Conservation (phyloP, 495 filamentous ascomycete species). For the Hypoxylon perforatum region DNA sequence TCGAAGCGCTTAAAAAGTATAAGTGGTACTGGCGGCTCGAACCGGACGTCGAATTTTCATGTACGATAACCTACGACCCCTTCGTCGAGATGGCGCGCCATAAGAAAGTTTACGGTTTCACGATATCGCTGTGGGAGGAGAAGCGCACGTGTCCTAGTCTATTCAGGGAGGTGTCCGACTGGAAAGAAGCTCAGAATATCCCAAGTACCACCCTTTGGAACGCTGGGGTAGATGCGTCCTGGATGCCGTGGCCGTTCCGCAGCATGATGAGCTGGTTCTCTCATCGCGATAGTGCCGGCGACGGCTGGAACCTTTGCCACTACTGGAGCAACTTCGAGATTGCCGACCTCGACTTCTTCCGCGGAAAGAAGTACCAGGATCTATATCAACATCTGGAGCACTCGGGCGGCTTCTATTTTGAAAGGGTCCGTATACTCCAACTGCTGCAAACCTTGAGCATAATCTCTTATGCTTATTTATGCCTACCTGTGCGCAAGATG, state of each 20-base stretch:
- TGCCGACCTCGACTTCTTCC: conserved; percentile 64
- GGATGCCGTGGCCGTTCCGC: conserved; percentile 54
- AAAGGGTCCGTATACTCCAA: conserved; percentile 51
- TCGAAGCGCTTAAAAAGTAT: conserved; percentile 55
- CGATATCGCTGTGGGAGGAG: conserved; percentile 63
- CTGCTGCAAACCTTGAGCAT: background rate
- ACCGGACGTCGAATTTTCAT: conserved; percentile 63
- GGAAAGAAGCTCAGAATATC: conserved; percentile 49
- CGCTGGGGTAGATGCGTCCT: conserved; percentile 51
- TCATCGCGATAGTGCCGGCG: conserved; percentile 50
- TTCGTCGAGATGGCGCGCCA: conserved; percentile 64
- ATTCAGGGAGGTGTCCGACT: conserved; percentile 59
- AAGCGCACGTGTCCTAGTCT: conserved; percentile 60
- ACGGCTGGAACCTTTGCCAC: conserved; percentile 64
- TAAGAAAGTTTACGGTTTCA: conserved; percentile 64
- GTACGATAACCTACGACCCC: conserved; percentile 66
- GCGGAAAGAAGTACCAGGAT: conserved; percentile 58
- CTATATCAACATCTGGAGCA: conserved; percentile 60
- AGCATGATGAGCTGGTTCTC: conserved; percentile 50
- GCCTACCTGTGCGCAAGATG: background rate
- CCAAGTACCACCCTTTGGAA: conserved; percentile 52
- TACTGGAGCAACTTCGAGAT: conserved; percentile 72
- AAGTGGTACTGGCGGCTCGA: conserved; percentile 68
- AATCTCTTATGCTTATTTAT: background rate
- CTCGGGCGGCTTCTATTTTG: conserved; percentile 64